phyloP scores from a whole-genome alignment of 106 monocot species.

The Dactylorhiza incarnata region DNA sequence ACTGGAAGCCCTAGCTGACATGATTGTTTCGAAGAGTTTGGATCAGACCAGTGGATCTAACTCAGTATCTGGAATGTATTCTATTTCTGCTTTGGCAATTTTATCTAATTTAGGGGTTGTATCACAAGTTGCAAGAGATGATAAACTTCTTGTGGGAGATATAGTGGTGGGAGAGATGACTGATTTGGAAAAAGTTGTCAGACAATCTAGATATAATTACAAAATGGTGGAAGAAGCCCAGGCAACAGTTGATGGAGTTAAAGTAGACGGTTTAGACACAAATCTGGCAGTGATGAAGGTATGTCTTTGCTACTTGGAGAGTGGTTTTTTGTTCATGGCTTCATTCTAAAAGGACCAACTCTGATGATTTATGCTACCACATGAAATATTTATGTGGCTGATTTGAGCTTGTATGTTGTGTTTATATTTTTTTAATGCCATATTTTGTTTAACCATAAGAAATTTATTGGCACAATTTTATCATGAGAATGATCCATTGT shows the following conservation, averaged over 20 bases:
- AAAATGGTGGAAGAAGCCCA: slow-evolving; percentile 76
- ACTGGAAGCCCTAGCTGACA: slow-evolving; percentile 67
- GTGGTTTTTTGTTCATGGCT: no score
- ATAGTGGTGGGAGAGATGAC: slow-evolving; percentile 75
- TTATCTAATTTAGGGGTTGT: slow-evolving; percentile 65
- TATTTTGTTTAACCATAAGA: background rate
- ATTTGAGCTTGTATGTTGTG: background rate
- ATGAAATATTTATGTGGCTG: background rate
- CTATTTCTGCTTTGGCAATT: slow-evolving; percentile 51
- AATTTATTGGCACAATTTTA: background rate
- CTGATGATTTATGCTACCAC: no score
- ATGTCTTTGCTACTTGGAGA: background rate
- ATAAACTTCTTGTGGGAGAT: slow-evolving; percentile 78
- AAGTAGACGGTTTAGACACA: slow-evolving; percentile 87
- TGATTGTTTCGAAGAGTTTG: slow-evolving; percentile 32
- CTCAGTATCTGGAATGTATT: slow-evolving; percentile 48
- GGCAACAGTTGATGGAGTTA: slow-evolving; percentile 78
- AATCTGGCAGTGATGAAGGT: slow-evolving; percentile 98
- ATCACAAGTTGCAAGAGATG: slow-evolving; percentile 28
- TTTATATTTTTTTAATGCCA: background rate
- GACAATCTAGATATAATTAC: slow-evolving; percentile 51
- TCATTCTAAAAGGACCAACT: no score
- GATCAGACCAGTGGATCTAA: slow-evolving; percentile 23
- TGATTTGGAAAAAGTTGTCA: slow-evolving; percentile 60
- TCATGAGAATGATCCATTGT: background rate